Evolutionary conservation across 768 basidiomycete genomes (phyloP), one percentile per base, ranked within the genome.

Genomic region (Naganishia randhawae): DNA sequence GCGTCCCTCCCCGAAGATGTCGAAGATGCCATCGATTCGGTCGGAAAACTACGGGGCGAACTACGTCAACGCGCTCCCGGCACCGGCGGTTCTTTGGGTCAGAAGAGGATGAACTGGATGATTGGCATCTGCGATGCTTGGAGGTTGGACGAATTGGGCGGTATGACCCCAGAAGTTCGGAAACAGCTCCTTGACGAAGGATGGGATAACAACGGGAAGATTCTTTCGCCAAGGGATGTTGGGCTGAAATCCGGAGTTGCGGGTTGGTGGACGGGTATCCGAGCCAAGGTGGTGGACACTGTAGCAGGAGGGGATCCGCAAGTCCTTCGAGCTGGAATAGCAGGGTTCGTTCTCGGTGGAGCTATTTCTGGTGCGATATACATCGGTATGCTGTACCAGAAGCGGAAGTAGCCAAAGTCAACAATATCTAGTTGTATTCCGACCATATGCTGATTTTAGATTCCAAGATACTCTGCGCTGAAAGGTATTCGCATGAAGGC

Each of bases 81-180:
- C 0, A 86, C 90, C 3, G 92, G 90, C 8, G 91, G 92, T 2
- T 82, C 84, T 55, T 73, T 89, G 62, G 87, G 92, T 48, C 86
- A 86, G 78, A 85, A 84, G 75, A 82, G 93, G 76, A 96, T 97
- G 93, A 84, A 84, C 71, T 94, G 91, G 92, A 94, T 96, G 89
- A 85, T 88, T 22, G 84, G 84, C 69, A 82, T 96, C 27, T 97
- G 92, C 80, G 90, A 91, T 69, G 79, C 82, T 33, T 98, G 94
- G 94, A 82, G 84, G 35, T 82, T 97, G 82, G 89, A 89, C 51
- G 89, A 94, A 65, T 85, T 99, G 68, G 86, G 85, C 2, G 70
- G 78, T 65, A 82, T 94, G 73, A 86, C 91, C 77, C 86, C 89
- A 35, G 81, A 75, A 17, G 83, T 83, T 78, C 89, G 91, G 80